phyloP scores from a whole-genome alignment of 306 rosid genomes.

The Dryas octopetala region DNA sequence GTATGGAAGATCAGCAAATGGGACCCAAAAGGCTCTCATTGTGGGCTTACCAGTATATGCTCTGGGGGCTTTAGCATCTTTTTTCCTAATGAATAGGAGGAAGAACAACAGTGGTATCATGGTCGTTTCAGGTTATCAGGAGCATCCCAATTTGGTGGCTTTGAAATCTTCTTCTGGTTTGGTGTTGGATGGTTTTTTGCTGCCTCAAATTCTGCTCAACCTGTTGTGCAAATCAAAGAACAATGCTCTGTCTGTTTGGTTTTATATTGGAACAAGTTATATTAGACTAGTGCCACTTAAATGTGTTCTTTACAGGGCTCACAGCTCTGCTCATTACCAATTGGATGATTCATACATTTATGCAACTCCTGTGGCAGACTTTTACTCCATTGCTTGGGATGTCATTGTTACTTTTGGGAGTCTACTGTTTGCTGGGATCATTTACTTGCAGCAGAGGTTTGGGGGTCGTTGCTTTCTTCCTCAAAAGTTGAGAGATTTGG shows the following conservation, averaged over 20 bases:
- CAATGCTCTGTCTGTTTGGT: conserved; percentile 37
- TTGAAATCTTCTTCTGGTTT: conserved; percentile 21
- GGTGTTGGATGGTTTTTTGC: conserved; percentile 55
- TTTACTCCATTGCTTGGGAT: conserved; percentile 55
- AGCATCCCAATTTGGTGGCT: conserved; percentile 17
- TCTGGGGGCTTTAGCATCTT: background rate
- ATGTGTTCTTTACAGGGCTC: conserved; percentile 47
- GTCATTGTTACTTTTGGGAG: conserved; percentile 41
- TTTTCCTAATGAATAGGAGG: conserved; percentile 15
- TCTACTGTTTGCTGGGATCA: conserved; percentile 40
- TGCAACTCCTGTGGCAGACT: conserved; percentile 47
- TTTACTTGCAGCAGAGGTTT: conserved; percentile 60
- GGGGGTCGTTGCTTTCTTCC: conserved; percentile 46
- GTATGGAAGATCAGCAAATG: conserved; percentile 38
- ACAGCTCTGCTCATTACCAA: conserved; percentile 3
- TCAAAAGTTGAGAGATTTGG: conserved; percentile 27
- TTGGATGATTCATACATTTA: conserved; percentile 33
- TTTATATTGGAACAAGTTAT: conserved; percentile 59
- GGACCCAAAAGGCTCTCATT: conserved; percentile 26
- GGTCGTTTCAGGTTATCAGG: conserved; percentile 36
- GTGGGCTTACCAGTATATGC: conserved; percentile 18
- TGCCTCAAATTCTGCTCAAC: conserved; percentile 59
- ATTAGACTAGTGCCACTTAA: conserved; percentile 54
- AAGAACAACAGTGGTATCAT: conserved; percentile 13
- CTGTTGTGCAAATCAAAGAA: conserved; percentile 22